These are phyloP conservation scores for Apiospora kogelbergensis DNA, from an alignment of 2,329 filamentous ascomycete species.

Conservation along the genomic window DNA sequence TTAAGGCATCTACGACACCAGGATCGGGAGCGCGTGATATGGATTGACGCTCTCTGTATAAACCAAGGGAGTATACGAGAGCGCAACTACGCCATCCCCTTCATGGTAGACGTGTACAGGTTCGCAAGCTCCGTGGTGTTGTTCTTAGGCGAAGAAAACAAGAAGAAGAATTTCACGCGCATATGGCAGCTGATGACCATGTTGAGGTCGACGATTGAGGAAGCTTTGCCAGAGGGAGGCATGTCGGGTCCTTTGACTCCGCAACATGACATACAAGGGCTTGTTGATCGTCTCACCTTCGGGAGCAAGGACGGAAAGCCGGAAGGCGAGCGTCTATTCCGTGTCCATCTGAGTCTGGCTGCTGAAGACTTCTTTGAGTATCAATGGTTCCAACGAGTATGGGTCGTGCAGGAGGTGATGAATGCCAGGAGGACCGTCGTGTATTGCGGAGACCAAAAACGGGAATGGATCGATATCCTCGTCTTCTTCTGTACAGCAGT, in stretches of 20 bases:
- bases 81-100: constrained; percentile 11
- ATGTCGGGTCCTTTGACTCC: background rate
- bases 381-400: constrained; percentile 10
- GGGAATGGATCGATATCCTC: constrained; percentile 11
- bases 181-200: constrained; percentile 11
- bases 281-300: background rate
- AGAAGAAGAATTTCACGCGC: constrained; percentile 7
- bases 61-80: constrained; percentile 13
- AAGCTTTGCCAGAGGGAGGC: background rate
- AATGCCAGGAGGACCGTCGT: constrained; percentile 7
- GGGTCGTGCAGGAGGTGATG: constrained; percentile 13
- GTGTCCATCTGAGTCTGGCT: constrained; percentile 7
- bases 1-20: constrained; percentile 2
- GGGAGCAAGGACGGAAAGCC: background rate
- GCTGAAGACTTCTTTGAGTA: constrained; percentile 10
- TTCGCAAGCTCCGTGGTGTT: background rate
- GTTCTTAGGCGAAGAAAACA: constrained; percentile 8
- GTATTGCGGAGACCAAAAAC: constrained; percentile 1
- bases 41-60: constrained; percentile 13
- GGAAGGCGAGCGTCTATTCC: background rate
- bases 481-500: constrained; percentile 9
- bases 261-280: constrained; percentile 9
- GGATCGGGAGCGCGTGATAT: background rate
- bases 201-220: constrained; percentile 3
- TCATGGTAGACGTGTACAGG: constrained; percentile 12